Base-by-base conservation (phyloP, 768 basidiomycete species). In the Tylopilus plumbeoviolaceoides region DNA sequence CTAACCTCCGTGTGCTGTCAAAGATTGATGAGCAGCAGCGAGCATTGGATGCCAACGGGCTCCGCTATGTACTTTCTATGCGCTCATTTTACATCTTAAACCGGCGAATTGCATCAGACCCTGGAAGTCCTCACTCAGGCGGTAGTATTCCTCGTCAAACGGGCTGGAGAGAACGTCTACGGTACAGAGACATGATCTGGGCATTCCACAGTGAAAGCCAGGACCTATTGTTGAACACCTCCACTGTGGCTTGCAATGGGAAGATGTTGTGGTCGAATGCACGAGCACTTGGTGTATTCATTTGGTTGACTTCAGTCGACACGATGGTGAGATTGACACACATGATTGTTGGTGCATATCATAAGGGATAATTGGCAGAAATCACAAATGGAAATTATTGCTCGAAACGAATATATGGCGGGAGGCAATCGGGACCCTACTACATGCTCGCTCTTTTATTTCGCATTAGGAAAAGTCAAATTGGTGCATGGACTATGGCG, bases 201-300 rank as follows among this genome's bases (percentile, higher is more conserved):
- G 95, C 95, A 0, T 95, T 88, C 66, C 89, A 97, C 61, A 97
- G 94, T 63, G 93, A 97, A 69, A 91, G 85, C 63, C 94, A 99
- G 62, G 91, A 89, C 17, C 68, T 98, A 42, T 69, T 99, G 5
- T 68, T 97, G 48, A 73, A 77, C 25, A 83, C 86, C 4, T 88
- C 89, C 2, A 78, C 78, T 15, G 71, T 78, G 4, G 85, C 88
- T 12, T 95, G 91, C 60, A 80, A 81, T 35, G 87, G 84, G 0
- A 95, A 91, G 71, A 90, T 98, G 85, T 69, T 80, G 35, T 98
- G 95, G 95, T 73, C 78, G 15, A 91, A 95, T 65, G 94, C 95
- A 0, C 80, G 85, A 61, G 85, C 89, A 1, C 69, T 97, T 12
- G 95, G 97, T 2, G 73, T 98, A 14, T 84, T 91, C 49, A 72